These are phyloP conservation scores for Sclerospora graminicola DNA, from an alignment of 352 stramenopile genomes.

Conservation along the genomic window DNA sequence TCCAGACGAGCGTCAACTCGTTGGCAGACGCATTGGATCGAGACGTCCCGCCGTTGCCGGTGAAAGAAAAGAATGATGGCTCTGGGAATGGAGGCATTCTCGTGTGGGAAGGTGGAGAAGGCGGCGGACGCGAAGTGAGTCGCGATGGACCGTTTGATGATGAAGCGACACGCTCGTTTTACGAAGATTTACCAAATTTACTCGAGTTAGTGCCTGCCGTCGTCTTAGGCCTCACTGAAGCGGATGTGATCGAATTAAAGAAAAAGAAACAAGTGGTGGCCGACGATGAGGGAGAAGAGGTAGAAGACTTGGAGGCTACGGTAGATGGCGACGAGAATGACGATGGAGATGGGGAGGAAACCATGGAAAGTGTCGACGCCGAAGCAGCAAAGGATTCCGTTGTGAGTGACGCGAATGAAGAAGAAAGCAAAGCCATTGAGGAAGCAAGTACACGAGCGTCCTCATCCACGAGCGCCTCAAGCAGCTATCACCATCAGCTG, in stretches of 20 bases:
- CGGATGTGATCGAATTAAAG: slow-evolving; percentile 76
- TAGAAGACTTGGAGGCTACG: slow-evolving; percentile 26
- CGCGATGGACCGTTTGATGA: slow-evolving; percentile 91
- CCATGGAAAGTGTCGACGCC: slow-evolving; percentile 10
- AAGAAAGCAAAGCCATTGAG: slow-evolving; percentile 12
- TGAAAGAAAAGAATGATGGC: slow-evolving; percentile 52
- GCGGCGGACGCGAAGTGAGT: slow-evolving; percentile 55
- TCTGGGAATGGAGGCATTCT: slow-evolving; percentile 32
- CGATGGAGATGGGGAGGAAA: slow-evolving; percentile 6
- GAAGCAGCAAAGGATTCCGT: slow-evolving; percentile 7
- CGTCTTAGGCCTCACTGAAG: slow-evolving; percentile 87
- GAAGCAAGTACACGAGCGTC: neutral
- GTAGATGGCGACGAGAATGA: slow-evolving; percentile 35
- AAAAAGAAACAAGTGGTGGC: slow-evolving; percentile 60
- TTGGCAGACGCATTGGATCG: slow-evolving; percentile 71
- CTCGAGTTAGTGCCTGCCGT: slow-evolving; percentile 91
- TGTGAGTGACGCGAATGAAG: slow-evolving; percentile 7
- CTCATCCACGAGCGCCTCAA: slow-evolving; percentile 5
- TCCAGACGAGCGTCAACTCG: slow-evolving; percentile 74
- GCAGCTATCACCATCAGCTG: slow-evolving; percentile 89
- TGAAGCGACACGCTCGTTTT: slow-evolving; percentile 93
- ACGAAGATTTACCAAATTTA: slow-evolving; percentile 94
- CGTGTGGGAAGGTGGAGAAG: slow-evolving; percentile 63
- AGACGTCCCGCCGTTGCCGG: slow-evolving; percentile 54
- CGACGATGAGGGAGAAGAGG: slow-evolving; percentile 33